Evolutionary conservation across 768 basidiomycete species (phyloP), one percentile per base, ranked within the genome.

Genomic region (Russula sp.): DNA sequence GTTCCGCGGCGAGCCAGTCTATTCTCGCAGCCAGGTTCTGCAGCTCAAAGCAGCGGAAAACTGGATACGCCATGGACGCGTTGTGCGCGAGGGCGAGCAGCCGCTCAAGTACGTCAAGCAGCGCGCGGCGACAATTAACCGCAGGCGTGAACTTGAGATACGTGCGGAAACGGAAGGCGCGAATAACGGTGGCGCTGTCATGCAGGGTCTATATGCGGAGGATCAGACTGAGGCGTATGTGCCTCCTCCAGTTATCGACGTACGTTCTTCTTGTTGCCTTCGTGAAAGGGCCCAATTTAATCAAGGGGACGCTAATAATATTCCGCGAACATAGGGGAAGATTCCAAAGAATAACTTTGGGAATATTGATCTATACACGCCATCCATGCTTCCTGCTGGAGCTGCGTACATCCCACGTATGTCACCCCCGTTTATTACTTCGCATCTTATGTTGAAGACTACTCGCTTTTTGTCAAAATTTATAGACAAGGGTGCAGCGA

Each of bases 341-440:
- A 83, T 99, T 34, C 94, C 94, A 7, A 95, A 92, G 77, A 99
- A 99, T 71, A 85, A 88, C 67, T 99, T 96, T 73, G 96, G 96
- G 20, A 99, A 98, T 73, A 90, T 99, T 67, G 96, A 99, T 76
- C 76, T 99, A 28, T 99, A 96, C 74, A 92, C 91, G 28, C 88
- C 92, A 32, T 88, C 92, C 4, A 99, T 99, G 97, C 80, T 98
- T 34, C 97, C 97, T 2, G 76, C 73, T 58, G 97, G 97, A 22
- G 92, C 84, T 5, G 87, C 79, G 2, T 93, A 98, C 76, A 78
- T 99, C 22, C 92, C 94, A n/a, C 92, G 95, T 95, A 72, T 77
- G 92, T 20, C 53, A 36, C 64, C 32, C 44, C 10, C 32, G 11
- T 55, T 26, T 46, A 28, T 68, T 24, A 52, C 36, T 20, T 14